These are phyloP conservation scores for Mycena alexandri DNA, from an alignment of 768 basidiomycete genomes.

Conservation along the genomic window DNA sequence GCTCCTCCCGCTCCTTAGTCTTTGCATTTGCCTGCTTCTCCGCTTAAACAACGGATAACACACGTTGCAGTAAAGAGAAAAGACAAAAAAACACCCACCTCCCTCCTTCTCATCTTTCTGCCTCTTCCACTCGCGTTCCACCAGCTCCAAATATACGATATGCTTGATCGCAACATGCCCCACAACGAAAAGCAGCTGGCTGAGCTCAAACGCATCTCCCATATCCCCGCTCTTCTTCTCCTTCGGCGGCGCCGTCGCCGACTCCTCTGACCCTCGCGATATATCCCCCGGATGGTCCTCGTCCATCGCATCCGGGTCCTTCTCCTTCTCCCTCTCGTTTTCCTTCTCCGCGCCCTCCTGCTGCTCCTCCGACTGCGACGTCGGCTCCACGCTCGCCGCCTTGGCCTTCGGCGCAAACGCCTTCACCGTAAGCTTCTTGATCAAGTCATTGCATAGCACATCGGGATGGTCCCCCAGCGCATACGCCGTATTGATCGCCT, in stretches of 20 bases:
- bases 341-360: constrained; percentile 41
- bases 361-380: constrained; percentile 33
- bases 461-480: constrained; percentile 95
- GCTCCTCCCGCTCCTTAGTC: constrained; percentile 80
- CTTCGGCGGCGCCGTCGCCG: constrained; percentile 40
- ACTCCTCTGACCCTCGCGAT: constrained; percentile 47
- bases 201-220: constrained; percentile 89
- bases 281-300: constrained; percentile 61
- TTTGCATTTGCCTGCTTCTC: constrained; percentile 72
- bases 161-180: constrained; percentile 99
- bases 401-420: constrained; percentile 67
- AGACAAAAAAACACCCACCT: constrained; percentile 61
- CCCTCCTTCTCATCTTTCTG: constrained; percentile 91
- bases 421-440: constrained; percentile 82
- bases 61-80: constrained; percentile 10
- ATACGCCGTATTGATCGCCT: constrained; percentile 96
- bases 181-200: constrained; percentile 94
- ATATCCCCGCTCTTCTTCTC: constrained; percentile 60
- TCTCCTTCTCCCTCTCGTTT: constrained; percentile 50
- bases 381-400: constrained; percentile 40
- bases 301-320: constrained; percentile 66
- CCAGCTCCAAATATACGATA: constrained; percentile 94
- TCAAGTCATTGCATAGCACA: constrained; percentile 79
- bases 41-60: constrained; percentile 49
- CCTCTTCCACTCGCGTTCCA: constrained; percentile 96